These are phyloP conservation scores for Chlorencoelia australis DNA, from an alignment of 2,329 filamentous ascomycete species.

Conservation along the genomic window DNA sequence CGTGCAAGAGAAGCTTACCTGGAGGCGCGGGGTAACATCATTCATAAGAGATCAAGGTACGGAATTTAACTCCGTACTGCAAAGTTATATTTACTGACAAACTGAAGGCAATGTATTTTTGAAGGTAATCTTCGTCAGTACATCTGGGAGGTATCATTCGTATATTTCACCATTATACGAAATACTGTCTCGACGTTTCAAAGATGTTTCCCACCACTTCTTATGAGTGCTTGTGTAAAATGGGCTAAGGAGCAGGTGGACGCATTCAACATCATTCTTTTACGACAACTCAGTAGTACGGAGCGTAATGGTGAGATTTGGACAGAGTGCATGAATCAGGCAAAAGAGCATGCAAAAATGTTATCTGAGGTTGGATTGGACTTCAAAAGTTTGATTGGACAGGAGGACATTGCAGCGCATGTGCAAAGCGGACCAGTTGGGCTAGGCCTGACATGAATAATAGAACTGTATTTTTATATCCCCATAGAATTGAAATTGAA, in stretches of 20 bases:
- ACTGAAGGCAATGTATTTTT: constrained; percentile 77
- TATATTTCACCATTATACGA: constrained; percentile 88
- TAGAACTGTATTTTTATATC: background rate
- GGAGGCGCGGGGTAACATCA: constrained; percentile 63
- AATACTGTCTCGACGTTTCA: constrained; percentile 91
- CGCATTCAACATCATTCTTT: constrained; percentile 75
- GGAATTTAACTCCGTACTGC: constrained; percentile 12
- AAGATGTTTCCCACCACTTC: constrained; percentile 69
- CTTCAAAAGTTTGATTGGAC: constrained; percentile 72
- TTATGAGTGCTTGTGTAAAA: constrained; percentile 91
- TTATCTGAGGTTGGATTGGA: constrained; percentile 81
- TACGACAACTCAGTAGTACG: constrained; percentile 77
- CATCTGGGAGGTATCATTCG: constrained; percentile 89
- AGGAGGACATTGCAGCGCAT: constrained; percentile 30
- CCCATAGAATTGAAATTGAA: too few species aligned
- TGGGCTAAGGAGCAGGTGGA: constrained; percentile 98
- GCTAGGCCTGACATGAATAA: constrained; percentile 24
- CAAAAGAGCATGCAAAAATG: constrained; percentile 69
- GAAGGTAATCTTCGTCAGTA: constrained; percentile 88
- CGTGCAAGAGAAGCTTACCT: constrained; percentile 81
- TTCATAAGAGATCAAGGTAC: constrained; percentile 75
- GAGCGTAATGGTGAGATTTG: constrained; percentile 67
- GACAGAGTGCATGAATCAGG: constrained; percentile 73
- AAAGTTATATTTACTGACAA: constrained; percentile 7
- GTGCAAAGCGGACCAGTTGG: constrained; percentile 29